Conservation (phyloP, 768 basidiomycete genomes). For the Auriculariales sp. region DNA sequence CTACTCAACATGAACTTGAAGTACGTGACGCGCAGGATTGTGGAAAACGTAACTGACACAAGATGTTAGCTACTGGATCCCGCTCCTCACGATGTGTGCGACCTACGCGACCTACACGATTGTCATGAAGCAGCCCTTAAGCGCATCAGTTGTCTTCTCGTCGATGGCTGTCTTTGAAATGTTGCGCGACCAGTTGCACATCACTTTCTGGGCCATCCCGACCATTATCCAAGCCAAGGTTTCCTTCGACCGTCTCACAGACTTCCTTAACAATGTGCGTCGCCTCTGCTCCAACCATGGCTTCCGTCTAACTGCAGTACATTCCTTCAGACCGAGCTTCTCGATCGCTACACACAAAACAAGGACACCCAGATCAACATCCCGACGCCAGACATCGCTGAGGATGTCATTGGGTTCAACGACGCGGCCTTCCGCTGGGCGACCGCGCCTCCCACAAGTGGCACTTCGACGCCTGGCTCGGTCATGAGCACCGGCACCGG, state of each 20-base stretch:
- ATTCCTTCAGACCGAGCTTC: slow-evolving; percentile 17
- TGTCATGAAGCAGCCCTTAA: slow-evolving; percentile 22
- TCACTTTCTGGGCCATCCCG: slow-evolving; percentile 14
- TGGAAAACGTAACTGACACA: not conserved
- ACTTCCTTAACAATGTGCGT: slow-evolving; percentile 25
- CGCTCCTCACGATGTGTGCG: slow-evolving; percentile 48
- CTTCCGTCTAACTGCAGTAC: not conserved
- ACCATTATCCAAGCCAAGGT: slow-evolving; percentile 33
- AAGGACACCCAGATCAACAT: slow-evolving; percentile 4
- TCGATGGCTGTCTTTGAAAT: slow-evolving; percentile 42
- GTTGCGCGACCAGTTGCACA: slow-evolving; percentile 34
- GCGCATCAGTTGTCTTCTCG: slow-evolving; percentile 22
- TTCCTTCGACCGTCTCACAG: slow-evolving; percentile 42
- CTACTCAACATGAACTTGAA: slow-evolving; percentile 29
- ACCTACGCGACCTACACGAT: slow-evolving; percentile 44
- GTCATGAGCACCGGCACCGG: slow-evolving; percentile 42
- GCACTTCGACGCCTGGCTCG: slow-evolving; percentile 21
- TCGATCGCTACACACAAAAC: slow-evolving; percentile 14
- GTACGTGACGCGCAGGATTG: slow-evolving; percentile 7
- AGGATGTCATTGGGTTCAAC: slow-evolving; percentile 32
- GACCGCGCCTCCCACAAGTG: slow-evolving; percentile 17
- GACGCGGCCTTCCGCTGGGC: slow-evolving; percentile 47
- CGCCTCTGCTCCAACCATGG: not conserved
- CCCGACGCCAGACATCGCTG: slow-evolving; percentile 6
- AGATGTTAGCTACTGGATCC: slow-evolving; percentile 35